A percentile compares a stretch with the other conserved stretches of the same genome.
These are phyloP conservation scores for Aspergillus taichungensis DNA, from an alignment of 495 filamentous ascomycete species.

Conservation along the genomic window DNA sequence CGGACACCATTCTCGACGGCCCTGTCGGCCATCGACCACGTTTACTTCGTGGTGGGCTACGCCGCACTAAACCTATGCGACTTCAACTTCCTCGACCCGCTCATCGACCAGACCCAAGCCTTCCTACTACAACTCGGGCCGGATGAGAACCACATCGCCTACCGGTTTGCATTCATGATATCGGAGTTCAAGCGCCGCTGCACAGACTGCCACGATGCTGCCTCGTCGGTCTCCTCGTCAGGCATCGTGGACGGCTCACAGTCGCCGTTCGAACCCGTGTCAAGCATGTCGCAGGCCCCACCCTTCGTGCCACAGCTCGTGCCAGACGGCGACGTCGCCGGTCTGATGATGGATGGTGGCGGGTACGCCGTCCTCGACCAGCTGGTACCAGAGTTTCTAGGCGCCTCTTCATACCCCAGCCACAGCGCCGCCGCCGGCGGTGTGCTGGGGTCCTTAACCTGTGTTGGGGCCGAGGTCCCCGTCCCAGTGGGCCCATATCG, in stretches of 20 bases:
- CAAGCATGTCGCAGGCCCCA: slow-evolving; percentile 6
- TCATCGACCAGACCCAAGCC: slow-evolving; percentile 29
- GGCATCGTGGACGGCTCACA: background rate
- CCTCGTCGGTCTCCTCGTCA: background rate
- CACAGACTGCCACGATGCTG: slow-evolving; percentile 4
- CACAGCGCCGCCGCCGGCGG: no score
- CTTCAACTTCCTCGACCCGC: slow-evolving; percentile 27
- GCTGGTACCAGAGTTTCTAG: slow-evolving; percentile 4
- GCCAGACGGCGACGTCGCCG: background rate
- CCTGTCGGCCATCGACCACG: slow-evolving; percentile 27
- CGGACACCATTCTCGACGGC: slow-evolving; percentile 25
- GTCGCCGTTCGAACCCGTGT: slow-evolving; percentile 5
- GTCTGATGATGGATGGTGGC: slow-evolving; percentile 1
- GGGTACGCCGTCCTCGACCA: slow-evolving; percentile 7
- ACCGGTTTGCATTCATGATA: slow-evolving; percentile 15
- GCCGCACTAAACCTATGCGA: slow-evolving; percentile 35
- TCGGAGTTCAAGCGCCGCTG: slow-evolving; percentile 10
- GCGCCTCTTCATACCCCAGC: no score
- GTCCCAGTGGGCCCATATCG: no score
- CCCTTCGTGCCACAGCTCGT: slow-evolving; percentile 6
- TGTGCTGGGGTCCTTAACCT: no score
- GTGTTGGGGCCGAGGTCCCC: no score
- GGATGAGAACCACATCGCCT: slow-evolving; percentile 29
- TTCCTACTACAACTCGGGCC: slow-evolving; percentile 31
- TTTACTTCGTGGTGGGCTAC: slow-evolving; percentile 32